A percentile compares a stretch with the other conserved stretches of the same genome.
phyloP scores from a whole-genome alignment of 2,329 filamentous ascomycete genomes.

The Fusarium zealandicum region DNA sequence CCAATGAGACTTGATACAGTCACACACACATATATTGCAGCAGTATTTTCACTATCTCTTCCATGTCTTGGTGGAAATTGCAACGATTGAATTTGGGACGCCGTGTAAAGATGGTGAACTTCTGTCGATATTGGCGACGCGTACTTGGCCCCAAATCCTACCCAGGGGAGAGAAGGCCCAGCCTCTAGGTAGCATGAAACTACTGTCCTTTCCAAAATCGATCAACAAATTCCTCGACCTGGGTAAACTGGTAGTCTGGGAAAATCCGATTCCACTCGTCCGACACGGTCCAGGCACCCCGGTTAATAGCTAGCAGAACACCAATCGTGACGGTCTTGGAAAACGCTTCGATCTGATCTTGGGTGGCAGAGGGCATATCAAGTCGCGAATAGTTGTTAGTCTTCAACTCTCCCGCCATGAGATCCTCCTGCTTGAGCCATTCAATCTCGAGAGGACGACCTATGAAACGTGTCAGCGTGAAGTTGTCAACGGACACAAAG shows the following conservation, averaged over 20 bases:
- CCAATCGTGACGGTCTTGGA: slow-evolving; percentile 43
- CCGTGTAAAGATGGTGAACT: neutral
- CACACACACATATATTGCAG: too few relatives aligned
- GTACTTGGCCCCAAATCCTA: too few relatives aligned
- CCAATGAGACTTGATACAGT: neutral
- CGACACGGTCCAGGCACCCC: slow-evolving; percentile 49
- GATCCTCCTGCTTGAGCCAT: slow-evolving; percentile 23
- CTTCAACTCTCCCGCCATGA: slow-evolving; percentile 25
- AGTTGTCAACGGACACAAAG: slow-evolving; percentile 24
- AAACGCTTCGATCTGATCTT: slow-evolving; percentile 33
- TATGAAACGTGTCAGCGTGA: slow-evolving; percentile 16
- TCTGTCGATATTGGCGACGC: neutral
- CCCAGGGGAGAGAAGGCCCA: too few relatives aligned
- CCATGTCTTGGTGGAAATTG: too few relatives aligned
- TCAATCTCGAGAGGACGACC: slow-evolving; percentile 25
- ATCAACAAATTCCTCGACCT: slow-evolving; percentile 51
- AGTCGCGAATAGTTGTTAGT: slow-evolving; percentile 34
- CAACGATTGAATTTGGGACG: too few relatives aligned
- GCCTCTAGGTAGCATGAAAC: too few relatives aligned
- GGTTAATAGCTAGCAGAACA: slow-evolving; percentile 46
- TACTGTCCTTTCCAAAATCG: slow-evolving; percentile 30
- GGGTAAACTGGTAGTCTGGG: slow-evolving; percentile 53
- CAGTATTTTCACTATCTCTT: too few relatives aligned
- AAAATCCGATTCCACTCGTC: slow-evolving; percentile 55
- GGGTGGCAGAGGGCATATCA: slow-evolving; percentile 24